Evolutionary conservation across 2,329 filamentous ascomycete species (phyloP), one percentile per base, ranked within the genome.

Genomic region (Polychaeton citri): DNA sequence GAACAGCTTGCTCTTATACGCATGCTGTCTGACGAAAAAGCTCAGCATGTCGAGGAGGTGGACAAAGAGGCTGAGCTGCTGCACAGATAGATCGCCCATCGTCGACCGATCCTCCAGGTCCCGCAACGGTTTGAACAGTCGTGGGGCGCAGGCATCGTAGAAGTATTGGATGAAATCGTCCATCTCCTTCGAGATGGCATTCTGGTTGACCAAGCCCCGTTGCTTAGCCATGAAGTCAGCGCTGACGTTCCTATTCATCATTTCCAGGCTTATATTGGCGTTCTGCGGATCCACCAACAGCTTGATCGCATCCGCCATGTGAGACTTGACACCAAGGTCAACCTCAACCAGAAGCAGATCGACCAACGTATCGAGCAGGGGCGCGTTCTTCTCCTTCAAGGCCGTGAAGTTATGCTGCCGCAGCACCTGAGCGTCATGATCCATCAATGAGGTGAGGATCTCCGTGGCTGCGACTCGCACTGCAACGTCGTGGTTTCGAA

Each of bases 401-500:
- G 93, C 85, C 43, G 86, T 84, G 58, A 94, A 88, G 49, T 96
- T 87, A 37, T 88, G 92, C 46, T 81, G 78, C 33, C 90, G 81
- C 54, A 98, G 88, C 80, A 95, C 86, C 48, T 86, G 75, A 2
- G 88, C 81, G 50, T 98, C 90, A 53, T 96, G 87, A 50, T 98
- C 90, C 48, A 98, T 90, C 60, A 96, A 78, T 4, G 86, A 84
- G 6, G 95, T 83, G 33, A 98, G 63, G 21, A 96, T 86, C 48
- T 98, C 90, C 2, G 87, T 94, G 8, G 87, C 90, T 4, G 87
- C 92, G 2, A 94, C 85, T 42, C 90, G 74, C 36, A 95, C 82
- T 0, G 79, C 71, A 9, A 90, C 81, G 50, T 94, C 87, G 31
- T 72, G 71, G 51, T 93, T 86, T 41, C 82, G 79, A 34, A 98